These are phyloP conservation scores for Fragaria iinumae DNA, from an alignment of 306 rosid species.

Conservation along the genomic window DNA sequence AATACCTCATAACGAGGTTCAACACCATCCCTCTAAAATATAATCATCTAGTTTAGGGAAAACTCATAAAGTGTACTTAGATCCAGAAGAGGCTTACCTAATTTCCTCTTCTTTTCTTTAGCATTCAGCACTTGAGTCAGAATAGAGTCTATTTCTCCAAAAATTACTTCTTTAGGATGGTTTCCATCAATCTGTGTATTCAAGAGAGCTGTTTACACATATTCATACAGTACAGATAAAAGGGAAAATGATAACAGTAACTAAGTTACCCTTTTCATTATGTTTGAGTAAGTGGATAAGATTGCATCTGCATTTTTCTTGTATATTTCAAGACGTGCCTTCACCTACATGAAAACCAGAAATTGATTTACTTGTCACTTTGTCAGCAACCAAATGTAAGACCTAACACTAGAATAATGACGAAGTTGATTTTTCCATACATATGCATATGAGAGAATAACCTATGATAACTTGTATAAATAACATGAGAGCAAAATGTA, in stretches of 20 bases:
- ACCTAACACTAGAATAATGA: neutral
- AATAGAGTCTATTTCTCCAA: slow-evolving; percentile 62
- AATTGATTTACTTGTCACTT: neutral
- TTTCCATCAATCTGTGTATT: slow-evolving; percentile 72
- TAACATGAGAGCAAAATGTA: neutral
- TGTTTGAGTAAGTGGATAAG: slow-evolving; percentile 58
- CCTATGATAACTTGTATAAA: neutral
- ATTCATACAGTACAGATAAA: slow-evolving; percentile 16
- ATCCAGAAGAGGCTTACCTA: slow-evolving; percentile 41
- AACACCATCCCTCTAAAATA: slow-evolving; percentile 7
- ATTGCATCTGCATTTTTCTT: slow-evolving; percentile 76
- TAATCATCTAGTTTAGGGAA: slow-evolving; percentile 14
- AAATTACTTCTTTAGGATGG: slow-evolving; percentile 62
- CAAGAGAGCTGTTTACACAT: slow-evolving; percentile 18
- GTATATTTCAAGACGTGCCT: slow-evolving; percentile 73
- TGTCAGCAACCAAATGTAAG: slow-evolving; percentile 13
- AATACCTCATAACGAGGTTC: slow-evolving; percentile 19
- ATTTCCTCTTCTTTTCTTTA: slow-evolving; percentile 35
- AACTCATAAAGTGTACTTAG: neutral
- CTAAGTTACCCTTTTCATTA: slow-evolving; percentile 60
- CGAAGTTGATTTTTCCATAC: neutral
- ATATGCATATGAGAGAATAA: neutral
- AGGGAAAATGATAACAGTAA: slow-evolving; percentile 9
- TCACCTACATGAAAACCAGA: slow-evolving; percentile 46
- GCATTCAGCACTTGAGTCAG: slow-evolving; percentile 55